Percentiles rank a stretch among this genome's conserved stretches.
These are phyloP conservation scores for Pseudogymnoascus verrucosus DNA, from an alignment of 2,329 filamentous ascomycete species.

Conservation along the genomic window DNA sequence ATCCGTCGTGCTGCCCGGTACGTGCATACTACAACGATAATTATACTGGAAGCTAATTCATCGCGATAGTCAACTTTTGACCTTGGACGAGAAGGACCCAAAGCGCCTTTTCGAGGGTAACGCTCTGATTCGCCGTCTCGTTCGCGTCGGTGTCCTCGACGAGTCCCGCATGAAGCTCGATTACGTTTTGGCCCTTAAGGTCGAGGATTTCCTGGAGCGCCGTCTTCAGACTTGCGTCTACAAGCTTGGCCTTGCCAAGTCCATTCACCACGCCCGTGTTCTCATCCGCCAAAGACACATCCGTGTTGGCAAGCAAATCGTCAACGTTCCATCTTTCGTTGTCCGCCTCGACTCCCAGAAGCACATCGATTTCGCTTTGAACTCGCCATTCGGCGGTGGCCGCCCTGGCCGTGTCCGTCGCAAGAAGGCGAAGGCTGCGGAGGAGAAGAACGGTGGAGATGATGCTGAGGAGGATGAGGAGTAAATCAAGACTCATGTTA, in stretches of 20 bases:
- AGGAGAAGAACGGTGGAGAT: conserved; percentile 71
- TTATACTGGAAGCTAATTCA: conserved; percentile 12
- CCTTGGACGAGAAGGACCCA: conserved; percentile 99
- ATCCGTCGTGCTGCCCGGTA: conserved; percentile 99
- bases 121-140: conserved; percentile 98
- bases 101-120: conserved; percentile 99
- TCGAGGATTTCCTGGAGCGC: conserved; percentile 99
- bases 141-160: conserved; percentile 98
- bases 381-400: conserved; percentile 95
- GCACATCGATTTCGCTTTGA: conserved; percentile 99
- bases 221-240: conserved; percentile 99
- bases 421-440: conserved; percentile 98
- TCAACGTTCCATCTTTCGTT: conserved; percentile 99
- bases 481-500: conserved; percentile 29
- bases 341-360: conserved; percentile 99
- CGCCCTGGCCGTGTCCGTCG: conserved; percentile 95
- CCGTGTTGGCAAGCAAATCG: conserved; percentile 99
- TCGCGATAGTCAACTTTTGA: conserved; percentile 82
- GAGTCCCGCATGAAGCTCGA: conserved; percentile 99
- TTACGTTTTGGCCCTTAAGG: conserved; percentile 99
- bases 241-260: conserved; percentile 99
- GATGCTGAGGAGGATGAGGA: conserved; percentile 65
- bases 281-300: conserved; percentile 99
- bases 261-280: conserved; percentile 99
- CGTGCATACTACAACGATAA: conserved; percentile 27